Conservation (phyloP, 495 filamentous ascomycete species). For the Letharia columbiana region DNA sequence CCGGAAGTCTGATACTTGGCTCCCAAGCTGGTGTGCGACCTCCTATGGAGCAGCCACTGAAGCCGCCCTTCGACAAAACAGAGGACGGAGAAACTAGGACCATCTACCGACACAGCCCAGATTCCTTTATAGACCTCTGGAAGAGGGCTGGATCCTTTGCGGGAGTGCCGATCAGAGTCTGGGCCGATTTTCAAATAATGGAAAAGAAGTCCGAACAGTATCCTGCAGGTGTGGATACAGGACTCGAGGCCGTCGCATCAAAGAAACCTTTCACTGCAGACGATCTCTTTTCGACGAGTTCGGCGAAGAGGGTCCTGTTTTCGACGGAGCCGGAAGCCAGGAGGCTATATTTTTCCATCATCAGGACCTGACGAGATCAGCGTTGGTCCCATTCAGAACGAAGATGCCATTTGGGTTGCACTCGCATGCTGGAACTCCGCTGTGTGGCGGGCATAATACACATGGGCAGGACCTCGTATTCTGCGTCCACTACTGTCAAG, state of each 20-base stretch:
- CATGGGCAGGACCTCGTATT: not conserved
- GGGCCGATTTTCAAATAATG: constrained; percentile 4
- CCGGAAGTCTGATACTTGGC: constrained; percentile 23
- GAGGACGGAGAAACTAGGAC: constrained; percentile 19
- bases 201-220: constrained; percentile 1
- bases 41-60: constrained; percentile 21
- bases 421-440: not conserved
- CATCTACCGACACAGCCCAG: constrained; percentile 35
- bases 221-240: constrained; percentile 12
- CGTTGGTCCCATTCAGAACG: not conserved
- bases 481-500: not conserved
- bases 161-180: constrained; percentile 25
- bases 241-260: constrained; percentile 8
- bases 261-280: constrained; percentile 8
- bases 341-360: constrained; percentile 21
- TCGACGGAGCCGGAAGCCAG: constrained; percentile 14
- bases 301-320: constrained; percentile 1
- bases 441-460: not conserved
- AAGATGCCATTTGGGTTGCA: not conserved
- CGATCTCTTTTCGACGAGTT: not conserved
- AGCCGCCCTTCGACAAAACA: constrained; percentile 24
- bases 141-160: constrained; percentile 35
- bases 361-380: constrained; percentile 12
- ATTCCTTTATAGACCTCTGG: constrained; percentile 39
- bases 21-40: constrained; percentile 23